phyloP scores from a whole-genome alignment of 2,329 filamentous ascomycete genomes.

The Pleoardoris graminearum region DNA sequence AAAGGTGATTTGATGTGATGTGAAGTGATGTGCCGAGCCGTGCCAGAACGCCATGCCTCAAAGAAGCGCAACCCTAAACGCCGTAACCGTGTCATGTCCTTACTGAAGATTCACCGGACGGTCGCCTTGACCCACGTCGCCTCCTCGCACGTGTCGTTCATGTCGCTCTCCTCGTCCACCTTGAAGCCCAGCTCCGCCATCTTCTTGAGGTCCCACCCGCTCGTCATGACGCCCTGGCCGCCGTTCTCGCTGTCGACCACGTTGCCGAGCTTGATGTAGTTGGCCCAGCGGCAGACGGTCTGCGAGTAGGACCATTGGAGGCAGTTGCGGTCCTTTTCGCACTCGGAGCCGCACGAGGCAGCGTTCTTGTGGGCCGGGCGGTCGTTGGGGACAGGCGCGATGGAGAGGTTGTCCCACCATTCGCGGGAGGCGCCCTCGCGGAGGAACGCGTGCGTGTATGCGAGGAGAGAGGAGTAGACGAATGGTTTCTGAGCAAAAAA shows the following conservation, averaged over 20 bases:
- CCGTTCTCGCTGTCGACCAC: constrained; percentile 37
- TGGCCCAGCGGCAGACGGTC: constrained; percentile 44
- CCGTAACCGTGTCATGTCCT: background rate
- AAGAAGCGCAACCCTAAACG: constrained; percentile 2
- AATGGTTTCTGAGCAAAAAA: constrained; percentile 43
- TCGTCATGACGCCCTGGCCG: constrained; percentile 43
- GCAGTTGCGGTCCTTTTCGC: constrained; percentile 37
- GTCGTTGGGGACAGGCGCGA: constrained; percentile 39
- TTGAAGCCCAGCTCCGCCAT: constrained; percentile 42
- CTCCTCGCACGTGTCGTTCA: constrained; percentile 41
- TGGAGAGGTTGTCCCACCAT: constrained; percentile 44
- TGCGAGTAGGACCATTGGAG: constrained; percentile 45
- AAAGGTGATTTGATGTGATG: background rate
- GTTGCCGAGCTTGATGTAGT: constrained; percentile 41
- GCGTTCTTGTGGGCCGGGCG: constrained; percentile 40
- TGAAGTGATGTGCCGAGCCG: background rate
- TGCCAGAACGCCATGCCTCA: constrained; percentile 6
- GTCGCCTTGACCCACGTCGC: constrained; percentile 46
- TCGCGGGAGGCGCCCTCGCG: constrained; percentile 35
- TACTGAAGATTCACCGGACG: constrained; percentile 25
- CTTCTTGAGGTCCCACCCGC: constrained; percentile 45
- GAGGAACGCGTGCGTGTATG: constrained; percentile 43
- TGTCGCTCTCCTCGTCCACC: constrained; percentile 39
- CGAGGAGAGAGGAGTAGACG: constrained; percentile 43
- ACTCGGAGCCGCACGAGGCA: constrained; percentile 40